phyloP scores from a whole-genome alignment of 768 basidiomycete genomes.

The Tricholoma sp. region DNA sequence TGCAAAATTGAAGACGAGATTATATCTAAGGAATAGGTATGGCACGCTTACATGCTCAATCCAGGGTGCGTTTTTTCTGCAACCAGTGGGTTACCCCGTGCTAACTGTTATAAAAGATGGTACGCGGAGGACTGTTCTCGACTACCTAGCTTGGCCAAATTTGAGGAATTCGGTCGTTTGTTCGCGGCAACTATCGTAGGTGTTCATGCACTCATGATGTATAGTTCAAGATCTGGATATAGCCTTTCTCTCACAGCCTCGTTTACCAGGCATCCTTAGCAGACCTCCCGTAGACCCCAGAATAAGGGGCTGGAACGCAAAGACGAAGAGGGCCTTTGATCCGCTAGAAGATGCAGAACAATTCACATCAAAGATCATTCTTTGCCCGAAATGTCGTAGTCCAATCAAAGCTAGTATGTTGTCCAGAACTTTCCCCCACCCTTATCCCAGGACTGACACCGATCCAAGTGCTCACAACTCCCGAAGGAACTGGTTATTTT shows the following conservation, averaged over 20 bases:
- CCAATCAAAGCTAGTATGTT: constrained; percentile 14
- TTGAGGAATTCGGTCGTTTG: neutral
- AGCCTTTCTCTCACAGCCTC: neutral
- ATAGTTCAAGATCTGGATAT: no score
- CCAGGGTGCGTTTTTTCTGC: constrained; percentile 4
- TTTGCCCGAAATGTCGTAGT: constrained; percentile 17
- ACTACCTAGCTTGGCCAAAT: neutral
- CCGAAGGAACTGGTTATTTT: constrained; percentile 7
- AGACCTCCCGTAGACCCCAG: neutral
- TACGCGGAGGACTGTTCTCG: constrained; percentile 10
- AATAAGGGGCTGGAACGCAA: neutral
- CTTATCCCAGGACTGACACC: neutral
- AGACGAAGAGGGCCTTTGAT: constrained; percentile 6
- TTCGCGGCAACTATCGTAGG: constrained; percentile 2
- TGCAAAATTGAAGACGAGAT: neutral
- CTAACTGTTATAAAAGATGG: constrained; percentile 1
- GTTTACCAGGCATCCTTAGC: neutral
- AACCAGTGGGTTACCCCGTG: neutral
- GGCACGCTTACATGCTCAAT: constrained; percentile 15
- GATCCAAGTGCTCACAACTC: neutral
- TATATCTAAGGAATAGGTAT: constrained; percentile 3
- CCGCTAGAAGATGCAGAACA: constrained; percentile 9
- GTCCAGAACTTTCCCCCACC: neutral
- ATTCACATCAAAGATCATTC: constrained; percentile 7
- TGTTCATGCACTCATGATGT: neutral